Evolutionary conservation across 1,139 yeast species (phyloP).

Genomic region (Debaryomyces nepalensis): DNA sequence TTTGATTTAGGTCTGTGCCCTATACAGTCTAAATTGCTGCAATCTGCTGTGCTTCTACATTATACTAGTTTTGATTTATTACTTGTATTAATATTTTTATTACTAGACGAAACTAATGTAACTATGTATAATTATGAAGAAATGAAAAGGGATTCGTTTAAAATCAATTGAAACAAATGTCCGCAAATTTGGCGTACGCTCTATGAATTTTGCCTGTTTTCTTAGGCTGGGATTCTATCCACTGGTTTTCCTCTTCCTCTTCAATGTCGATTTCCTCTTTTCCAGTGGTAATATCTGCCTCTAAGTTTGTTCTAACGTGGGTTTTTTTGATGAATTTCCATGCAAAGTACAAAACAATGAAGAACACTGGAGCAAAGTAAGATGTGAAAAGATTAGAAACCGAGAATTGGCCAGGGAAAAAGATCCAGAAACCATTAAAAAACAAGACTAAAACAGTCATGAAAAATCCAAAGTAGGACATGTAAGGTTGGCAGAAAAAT

Average conservation of each 20-base stretch:
- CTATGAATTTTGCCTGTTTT: constrained; percentile 27
- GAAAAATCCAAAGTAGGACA: constrained; percentile 38
- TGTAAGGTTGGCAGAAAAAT: constrained; percentile 34
- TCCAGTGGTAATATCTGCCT: constrained; percentile 43
- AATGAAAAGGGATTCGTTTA: background rate
- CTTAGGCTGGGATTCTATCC: constrained; percentile 23
- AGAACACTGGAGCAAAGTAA: constrained; percentile 46
- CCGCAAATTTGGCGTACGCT: constrained; percentile 8
- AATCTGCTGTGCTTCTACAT: too few relatives aligned
- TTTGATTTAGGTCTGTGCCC: background rate
- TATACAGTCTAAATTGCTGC: background rate
- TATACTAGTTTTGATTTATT: background rate
- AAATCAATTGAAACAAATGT: constrained; percentile 11
- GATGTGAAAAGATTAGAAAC: constrained; percentile 44
- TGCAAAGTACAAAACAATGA: constrained; percentile 28
- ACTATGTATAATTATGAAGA: background rate
- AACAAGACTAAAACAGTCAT: constrained; percentile 33
- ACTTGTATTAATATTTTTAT: too few relatives aligned
- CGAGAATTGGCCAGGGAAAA: constrained; percentile 43
- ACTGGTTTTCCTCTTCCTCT: constrained; percentile 31
- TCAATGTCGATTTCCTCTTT: constrained; percentile 41
- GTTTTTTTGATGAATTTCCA: constrained; percentile 45
- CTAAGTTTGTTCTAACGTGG: constrained; percentile 33
- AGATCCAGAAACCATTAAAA: constrained; percentile 49
- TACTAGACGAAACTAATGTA: too few relatives aligned